These are phyloP conservation scores for Chytriomyces confervae DNA, from an alignment of 192 early-diverging fungal species.

Conservation along the genomic window DNA sequence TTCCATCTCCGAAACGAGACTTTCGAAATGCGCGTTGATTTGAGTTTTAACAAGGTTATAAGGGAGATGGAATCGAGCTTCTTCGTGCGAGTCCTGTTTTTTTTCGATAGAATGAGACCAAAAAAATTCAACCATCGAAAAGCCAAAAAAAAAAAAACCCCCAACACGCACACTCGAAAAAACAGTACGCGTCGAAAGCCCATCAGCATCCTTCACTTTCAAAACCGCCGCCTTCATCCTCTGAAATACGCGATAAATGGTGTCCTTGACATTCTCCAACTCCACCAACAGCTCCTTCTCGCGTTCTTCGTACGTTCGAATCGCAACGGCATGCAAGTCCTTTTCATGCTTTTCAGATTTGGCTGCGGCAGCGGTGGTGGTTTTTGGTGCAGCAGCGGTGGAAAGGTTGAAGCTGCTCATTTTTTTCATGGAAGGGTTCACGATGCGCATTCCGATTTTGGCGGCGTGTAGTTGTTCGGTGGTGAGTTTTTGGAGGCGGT, in stretches of 20 bases:
- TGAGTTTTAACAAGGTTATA: slow-evolving; percentile 5
- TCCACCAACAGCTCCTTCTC: slow-evolving; percentile 30
- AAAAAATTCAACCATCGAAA: background rate
- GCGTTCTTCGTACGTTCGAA: slow-evolving; percentile 12
- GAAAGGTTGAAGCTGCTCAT: background rate
- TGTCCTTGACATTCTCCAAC: background rate
- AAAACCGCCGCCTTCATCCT: no score
- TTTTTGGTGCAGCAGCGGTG: background rate
- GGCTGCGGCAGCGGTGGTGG: background rate
- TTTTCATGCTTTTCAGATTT: slow-evolving; percentile 19
- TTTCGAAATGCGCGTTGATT: no score
- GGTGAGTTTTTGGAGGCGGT: slow-evolving; percentile 21
- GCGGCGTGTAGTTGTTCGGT: slow-evolving; percentile 8
- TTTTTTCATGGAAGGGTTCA: slow-evolving; percentile 20
- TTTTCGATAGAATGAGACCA: background rate
- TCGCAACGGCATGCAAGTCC: slow-evolving; percentile 9
- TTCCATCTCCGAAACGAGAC: no score
- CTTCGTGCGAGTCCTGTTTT: slow-evolving; percentile 18
- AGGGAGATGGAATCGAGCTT: slow-evolving; percentile 29
- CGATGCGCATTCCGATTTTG: slow-evolving; percentile 29
- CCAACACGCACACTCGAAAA: no score
- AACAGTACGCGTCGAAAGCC: no score
- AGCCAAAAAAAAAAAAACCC: no score
- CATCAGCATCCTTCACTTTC: slow-evolving; percentile 19
- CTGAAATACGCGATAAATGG: background rate